Percentiles rank a stretch among this genome's conserved stretches.
Evolutionary conservation across 2,329 filamentous ascomycete genomes (phyloP).

Genomic region (Cordyceps sp.): DNA sequence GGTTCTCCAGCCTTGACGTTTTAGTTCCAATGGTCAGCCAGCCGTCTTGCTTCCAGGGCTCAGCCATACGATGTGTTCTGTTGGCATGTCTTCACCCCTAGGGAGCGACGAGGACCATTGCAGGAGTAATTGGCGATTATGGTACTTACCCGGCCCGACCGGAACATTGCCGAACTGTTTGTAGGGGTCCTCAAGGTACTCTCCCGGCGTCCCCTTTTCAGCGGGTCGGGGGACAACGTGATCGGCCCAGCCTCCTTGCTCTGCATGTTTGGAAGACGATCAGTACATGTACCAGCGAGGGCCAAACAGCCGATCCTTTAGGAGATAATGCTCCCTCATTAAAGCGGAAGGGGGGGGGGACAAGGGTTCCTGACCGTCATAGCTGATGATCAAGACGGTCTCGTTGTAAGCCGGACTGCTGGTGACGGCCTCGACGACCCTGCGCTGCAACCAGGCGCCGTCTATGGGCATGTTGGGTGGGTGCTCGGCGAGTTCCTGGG

Average conservation of each 20-base stretch:
- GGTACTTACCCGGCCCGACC: slow-evolving; percentile 11
- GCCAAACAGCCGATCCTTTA: no score
- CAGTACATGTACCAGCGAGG: no score
- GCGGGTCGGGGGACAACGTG: slow-evolving; percentile 31
- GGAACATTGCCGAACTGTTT: slow-evolving; percentile 7
- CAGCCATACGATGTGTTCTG: no score
- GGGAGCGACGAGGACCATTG: no score
- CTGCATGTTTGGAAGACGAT: slow-evolving; percentile 7
- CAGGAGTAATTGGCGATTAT: not conserved
- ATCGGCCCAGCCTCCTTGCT: slow-evolving; percentile 37
- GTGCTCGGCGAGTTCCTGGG: slow-evolving; percentile 26
- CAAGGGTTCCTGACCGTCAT: slow-evolving; percentile 17
- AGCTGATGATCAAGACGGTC: slow-evolving; percentile 33
- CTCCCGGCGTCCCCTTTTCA: slow-evolving; percentile 27
- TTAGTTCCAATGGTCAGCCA: no score
- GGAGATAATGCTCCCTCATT: no score
- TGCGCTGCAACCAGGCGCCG: slow-evolving; percentile 36
- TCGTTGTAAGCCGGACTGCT: slow-evolving; percentile 28
- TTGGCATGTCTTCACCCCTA: no score
- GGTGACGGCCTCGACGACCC: slow-evolving; percentile 31
- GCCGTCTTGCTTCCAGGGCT: no score
- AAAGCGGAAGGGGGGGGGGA: no score
- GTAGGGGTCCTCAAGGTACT: slow-evolving; percentile 29
- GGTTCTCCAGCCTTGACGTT: slow-evolving; percentile 26
- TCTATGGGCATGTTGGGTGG: slow-evolving; percentile 34